These are phyloP conservation scores for Vaccinium myrtillus DNA, from an alignment of 148 eudicot species.

Conservation along the genomic window DNA sequence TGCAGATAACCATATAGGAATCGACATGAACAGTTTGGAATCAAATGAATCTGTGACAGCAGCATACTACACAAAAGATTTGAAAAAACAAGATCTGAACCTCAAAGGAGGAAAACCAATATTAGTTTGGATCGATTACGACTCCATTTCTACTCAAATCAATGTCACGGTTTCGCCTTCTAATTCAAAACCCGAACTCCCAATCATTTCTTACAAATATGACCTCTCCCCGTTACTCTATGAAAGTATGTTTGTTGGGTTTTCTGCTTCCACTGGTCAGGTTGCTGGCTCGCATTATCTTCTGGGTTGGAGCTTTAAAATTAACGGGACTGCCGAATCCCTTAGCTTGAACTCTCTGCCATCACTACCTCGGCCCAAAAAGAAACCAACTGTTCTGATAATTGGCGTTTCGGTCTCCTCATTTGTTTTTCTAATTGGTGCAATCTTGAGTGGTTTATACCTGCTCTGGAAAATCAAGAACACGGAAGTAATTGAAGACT, in stretches of 20 bases:
- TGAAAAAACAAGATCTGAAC: not conserved
- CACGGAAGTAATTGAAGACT: slow-evolving; percentile 36
- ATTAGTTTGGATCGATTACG: slow-evolving; percentile 36
- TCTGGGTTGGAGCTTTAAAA: slow-evolving; percentile 39
- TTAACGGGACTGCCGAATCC: slow-evolving; percentile 23
- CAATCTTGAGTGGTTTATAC: slow-evolving; percentile 11
- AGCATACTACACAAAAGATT: not conserved
- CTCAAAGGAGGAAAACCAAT: slow-evolving; percentile 26
- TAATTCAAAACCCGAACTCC: slow-evolving; percentile 15
- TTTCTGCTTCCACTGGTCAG: slow-evolving; percentile 34
- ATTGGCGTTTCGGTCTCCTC: not conserved
- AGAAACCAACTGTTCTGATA: not conserved
- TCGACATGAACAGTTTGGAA: not conserved
- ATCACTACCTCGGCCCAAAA: not conserved
- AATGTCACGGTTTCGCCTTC: slow-evolving; percentile 27
- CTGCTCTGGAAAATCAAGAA: slow-evolving; percentile 19
- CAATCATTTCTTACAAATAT: slow-evolving; percentile 19
- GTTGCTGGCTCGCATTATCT: slow-evolving; percentile 29
- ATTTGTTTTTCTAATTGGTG: not conserved
- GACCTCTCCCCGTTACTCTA: slow-evolving; percentile 18
- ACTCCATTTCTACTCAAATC: slow-evolving; percentile 5
- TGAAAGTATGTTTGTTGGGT: slow-evolving; percentile 34
- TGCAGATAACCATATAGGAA: not conserved
- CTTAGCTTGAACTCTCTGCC: slow-evolving; percentile 24
- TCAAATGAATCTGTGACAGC: not conserved